Evolutionary conservation across 2,329 filamentous ascomycete genomes (phyloP).

Genomic region (Epichloe hybrida): DNA sequence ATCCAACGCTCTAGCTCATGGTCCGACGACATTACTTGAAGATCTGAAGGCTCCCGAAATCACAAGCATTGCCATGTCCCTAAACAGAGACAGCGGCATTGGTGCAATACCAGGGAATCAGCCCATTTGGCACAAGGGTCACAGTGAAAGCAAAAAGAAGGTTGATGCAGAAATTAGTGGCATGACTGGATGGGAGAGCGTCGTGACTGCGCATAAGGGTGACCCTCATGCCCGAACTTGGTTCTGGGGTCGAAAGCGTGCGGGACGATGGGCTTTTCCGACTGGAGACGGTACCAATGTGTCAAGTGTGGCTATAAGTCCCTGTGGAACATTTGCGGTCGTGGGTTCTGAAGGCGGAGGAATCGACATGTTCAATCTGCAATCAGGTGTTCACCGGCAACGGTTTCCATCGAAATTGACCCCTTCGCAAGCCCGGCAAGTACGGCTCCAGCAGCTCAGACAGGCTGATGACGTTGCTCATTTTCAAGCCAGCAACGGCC

Average conservation of each 20-base stretch:
- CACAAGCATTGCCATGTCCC: constrained; percentile 76
- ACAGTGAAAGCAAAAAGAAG: constrained; percentile 42
- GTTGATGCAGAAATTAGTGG: constrained; percentile 58
- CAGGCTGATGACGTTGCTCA: constrained; percentile 44
- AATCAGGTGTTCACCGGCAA: constrained; percentile 80
- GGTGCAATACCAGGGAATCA: constrained; percentile 68
- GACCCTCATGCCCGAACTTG: constrained; percentile 82
- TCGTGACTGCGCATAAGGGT: constrained; percentile 81
- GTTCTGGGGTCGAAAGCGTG: constrained; percentile 94
- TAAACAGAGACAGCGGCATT: constrained; percentile 92
- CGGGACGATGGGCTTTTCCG: constrained; percentile 83
- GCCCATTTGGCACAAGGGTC: constrained; percentile 70
- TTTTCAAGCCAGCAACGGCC: constrained; percentile 32
- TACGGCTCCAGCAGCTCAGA: constrained; percentile 51
- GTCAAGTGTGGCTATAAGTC: constrained; percentile 73
- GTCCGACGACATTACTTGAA: constrained; percentile 52
- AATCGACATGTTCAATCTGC: constrained; percentile 93
- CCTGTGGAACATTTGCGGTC: constrained; percentile 87
- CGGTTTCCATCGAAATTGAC: constrained; percentile 72
- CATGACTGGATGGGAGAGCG: constrained; percentile 90
- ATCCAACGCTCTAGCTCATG: constrained; percentile 39
- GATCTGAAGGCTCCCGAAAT: constrained; percentile 83
- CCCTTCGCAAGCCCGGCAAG: constrained; percentile 61
- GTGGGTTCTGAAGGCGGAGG: constrained; percentile 72
- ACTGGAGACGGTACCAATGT: constrained; percentile 77